A percentile compares a stretch with the other conserved stretches of the same genome.
These are phyloP conservation scores for Forsythia viridissima DNA, from an alignment of 257 asterid species.

Conservation along the genomic window DNA sequence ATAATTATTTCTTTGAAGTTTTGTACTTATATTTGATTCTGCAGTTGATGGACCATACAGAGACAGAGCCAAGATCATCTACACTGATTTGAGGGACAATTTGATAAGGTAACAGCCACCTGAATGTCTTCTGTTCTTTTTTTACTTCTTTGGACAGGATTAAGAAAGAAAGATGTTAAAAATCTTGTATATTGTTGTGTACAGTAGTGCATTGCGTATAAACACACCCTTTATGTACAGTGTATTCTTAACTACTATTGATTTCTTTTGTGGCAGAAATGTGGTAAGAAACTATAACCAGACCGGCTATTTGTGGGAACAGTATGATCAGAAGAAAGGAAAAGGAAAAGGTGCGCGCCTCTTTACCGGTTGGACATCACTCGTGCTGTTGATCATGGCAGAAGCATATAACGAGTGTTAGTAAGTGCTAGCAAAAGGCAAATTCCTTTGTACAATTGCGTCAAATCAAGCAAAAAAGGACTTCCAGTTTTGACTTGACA, in stretches of 20 bases:
- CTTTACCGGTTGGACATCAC: conserved; percentile 93
- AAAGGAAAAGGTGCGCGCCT: conserved; percentile 90
- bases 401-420: conserved; percentile 67
- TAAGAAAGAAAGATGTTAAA: neutral
- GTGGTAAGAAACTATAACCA: conserved; percentile 67
- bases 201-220: neutral
- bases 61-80: conserved; percentile 67
- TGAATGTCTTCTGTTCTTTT: neutral
- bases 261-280: conserved; percentile 53
- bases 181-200: neutral
- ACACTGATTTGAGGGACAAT: conserved; percentile 78
- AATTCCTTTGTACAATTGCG: neutral
- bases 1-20: neutral
- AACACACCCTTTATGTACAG: neutral
- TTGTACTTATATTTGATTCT: conserved; percentile 20
- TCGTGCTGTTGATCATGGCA: conserved; percentile 81
- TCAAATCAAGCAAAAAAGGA: neutral
- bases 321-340: conserved; percentile 87
- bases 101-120: conserved; percentile 65
- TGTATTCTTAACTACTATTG: neutral
- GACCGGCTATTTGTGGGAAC: conserved; percentile 93
- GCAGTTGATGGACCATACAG: conserved; percentile 83
- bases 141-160: neutral
- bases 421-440: conserved; percentile 1
- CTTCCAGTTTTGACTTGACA: neutral